Base-by-base conservation (phyloP, 1,284 basidiomycete species). In the Athelia sp. region DNA sequence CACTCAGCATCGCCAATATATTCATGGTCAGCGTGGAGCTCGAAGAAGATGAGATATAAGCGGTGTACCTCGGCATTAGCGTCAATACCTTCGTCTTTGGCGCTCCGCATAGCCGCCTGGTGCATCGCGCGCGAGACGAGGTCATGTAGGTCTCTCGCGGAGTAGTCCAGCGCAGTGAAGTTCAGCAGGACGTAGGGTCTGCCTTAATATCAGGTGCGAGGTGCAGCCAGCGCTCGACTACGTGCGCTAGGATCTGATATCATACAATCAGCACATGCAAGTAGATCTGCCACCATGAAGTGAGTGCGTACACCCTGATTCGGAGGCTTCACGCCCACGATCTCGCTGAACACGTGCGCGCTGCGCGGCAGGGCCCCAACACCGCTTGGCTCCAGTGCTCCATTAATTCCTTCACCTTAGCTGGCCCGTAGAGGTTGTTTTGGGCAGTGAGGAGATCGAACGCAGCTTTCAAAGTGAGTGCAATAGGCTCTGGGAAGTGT, bases 101-200 rank as follows among this genome's bases (percentile, higher is more conserved):
- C 65, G 2, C 73, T 70, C 29, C 90, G 77, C 49, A 93, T 89
- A 2, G 88, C 84, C 8, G 91, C 82, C 57, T 93, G 86, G 60
- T 98, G 93, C 23, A 93, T 73, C 0, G 95, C 90, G 23, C 93
- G 77, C n/a, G 87, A 84, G 1, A 93, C 84, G 6, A 99, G 72
- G 64, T 98, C 95, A 48, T 85, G 79, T 50, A 99, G 66, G 66
- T 99, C 97, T 0, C 85, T 82, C 1, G 91, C 86, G 1, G 86
- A 84, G 65, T 98, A 99, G 0, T 97, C 97, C 65, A 98, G 69
- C 8, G 84, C 78, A 0, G 88, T 81, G 58, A 79, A 90, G 64
- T 98, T 94, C 32, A 94, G 72, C 2, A 78, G 75, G 71, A 57
- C 14, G 72, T 68, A 0, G 69, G 54, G 54, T 84, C 78, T 49